Conservation (phyloP, 345 rosid genomes). For the Capsella bursapastoris region DNA sequence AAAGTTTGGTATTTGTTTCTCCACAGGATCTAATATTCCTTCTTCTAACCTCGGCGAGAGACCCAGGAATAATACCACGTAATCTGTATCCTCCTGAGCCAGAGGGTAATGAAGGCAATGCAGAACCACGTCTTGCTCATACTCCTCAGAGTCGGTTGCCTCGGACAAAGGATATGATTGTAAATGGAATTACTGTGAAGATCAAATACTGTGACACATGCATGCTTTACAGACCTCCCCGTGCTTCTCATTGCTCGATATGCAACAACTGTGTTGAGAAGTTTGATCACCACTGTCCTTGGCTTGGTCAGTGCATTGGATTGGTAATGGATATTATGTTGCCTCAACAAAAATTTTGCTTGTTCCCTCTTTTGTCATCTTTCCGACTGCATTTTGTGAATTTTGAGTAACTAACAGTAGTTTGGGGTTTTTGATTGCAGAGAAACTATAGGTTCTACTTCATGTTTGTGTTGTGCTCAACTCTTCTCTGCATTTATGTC, state of each 20-base stretch:
- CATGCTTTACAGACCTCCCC: conserved; percentile 90
- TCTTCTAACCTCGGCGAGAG: conserved; percentile 85
- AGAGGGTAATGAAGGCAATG: conserved; percentile 53
- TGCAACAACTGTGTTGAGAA: conserved; percentile 96
- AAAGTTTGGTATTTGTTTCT: neutral
- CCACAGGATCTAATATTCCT: conserved; percentile 78
- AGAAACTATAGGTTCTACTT: conserved; percentile 96
- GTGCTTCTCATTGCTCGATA: conserved; percentile 99
- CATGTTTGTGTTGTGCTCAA: conserved; percentile 76
- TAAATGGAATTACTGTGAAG: conserved; percentile 78
- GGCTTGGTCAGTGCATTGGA: conserved; percentile 99
- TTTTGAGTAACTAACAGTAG: neutral
- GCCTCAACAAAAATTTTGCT: neutral
- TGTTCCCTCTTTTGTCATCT: conserved; percentile 10
- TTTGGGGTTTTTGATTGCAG: conserved; percentile 55
- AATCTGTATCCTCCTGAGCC: conserved; percentile 76
- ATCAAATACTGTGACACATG: conserved; percentile 94
- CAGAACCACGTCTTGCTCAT: conserved; percentile 53
- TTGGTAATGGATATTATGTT: conserved; percentile 58
- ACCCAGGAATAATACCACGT: conserved; percentile 94
- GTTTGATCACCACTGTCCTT: conserved; percentile 99
- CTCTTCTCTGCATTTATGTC: conserved; percentile 83
- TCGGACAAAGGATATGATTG: conserved; percentile 66
- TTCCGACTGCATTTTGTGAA: too few relatives aligned
- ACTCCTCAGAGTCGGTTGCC: conserved; percentile 62